A percentile compares a stretch with the other conserved stretches of the same genome.
Conservation (phyloP, 495 filamentous ascomycete genomes). For the Penicillium salamii region DNA sequence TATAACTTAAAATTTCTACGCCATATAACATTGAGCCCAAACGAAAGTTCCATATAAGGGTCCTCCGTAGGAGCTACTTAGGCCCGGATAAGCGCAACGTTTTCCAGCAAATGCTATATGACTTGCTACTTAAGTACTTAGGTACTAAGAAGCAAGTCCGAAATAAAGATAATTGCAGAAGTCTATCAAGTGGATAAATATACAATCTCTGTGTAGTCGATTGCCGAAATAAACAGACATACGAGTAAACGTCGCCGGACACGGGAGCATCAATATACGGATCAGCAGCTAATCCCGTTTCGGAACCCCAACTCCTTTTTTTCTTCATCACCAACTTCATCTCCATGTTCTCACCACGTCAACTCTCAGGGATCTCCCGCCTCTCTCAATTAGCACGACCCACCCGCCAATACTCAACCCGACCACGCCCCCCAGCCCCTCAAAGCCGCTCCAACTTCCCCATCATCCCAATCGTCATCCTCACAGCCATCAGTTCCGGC, state of each 20-base stretch:
- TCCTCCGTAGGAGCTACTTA: no score
- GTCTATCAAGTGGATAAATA: no score
- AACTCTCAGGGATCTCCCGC: constrained; percentile 12
- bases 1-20: no score
- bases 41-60: no score
- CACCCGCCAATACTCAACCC: constrained; percentile 24
- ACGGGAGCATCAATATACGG: not conserved
- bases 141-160: no score
- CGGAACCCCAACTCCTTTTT: constrained; percentile 15
- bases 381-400: constrained; percentile 11
- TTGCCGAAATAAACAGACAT: not conserved
- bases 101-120: no score
- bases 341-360: constrained; percentile 13
- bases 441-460: constrained; percentile 51
- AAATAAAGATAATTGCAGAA: no score
- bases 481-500: constrained; percentile 56
- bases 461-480: constrained; percentile 61
- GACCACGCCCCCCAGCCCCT: constrained; percentile 22
- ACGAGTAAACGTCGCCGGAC: not conserved
- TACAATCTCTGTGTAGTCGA: no score
- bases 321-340: not conserved
- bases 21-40: no score
- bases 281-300: constrained; percentile 21
- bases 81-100: no score
- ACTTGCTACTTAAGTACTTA: no score